Percentiles rank a stretch among this genome's conserved stretches.
Conservation (phyloP, 352 stramenopile species). For the Peronospora tabacina region DNA sequence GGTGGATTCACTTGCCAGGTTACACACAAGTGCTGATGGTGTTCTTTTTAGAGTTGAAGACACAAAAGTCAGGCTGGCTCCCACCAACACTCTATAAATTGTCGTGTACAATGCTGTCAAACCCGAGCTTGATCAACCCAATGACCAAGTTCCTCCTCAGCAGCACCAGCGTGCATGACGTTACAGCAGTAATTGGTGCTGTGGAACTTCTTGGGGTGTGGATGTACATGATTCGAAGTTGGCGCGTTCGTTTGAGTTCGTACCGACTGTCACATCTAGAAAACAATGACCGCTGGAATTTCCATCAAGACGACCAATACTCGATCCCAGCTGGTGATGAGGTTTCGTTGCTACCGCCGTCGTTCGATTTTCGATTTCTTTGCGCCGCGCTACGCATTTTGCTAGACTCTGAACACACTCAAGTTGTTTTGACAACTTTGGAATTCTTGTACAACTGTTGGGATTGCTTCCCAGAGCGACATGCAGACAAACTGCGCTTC, state of each 20-base stretch:
- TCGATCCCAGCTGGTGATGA: slow-evolving; percentile 83
- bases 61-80: slow-evolving; percentile 81
- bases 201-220: slow-evolving; percentile 84
- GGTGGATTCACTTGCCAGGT: slow-evolving; percentile 74
- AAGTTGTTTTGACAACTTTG: slow-evolving; percentile 80
- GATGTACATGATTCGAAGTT: slow-evolving; percentile 91
- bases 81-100: slow-evolving; percentile 84
- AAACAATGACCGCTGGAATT: slow-evolving; percentile 88
- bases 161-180: slow-evolving; percentile 82
- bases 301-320: slow-evolving; percentile 86
- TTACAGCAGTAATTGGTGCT: slow-evolving; percentile 78
- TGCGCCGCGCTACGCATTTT: slow-evolving; percentile 75
- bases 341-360: slow-evolving; percentile 75
- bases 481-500: slow-evolving; percentile 81
- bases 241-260: slow-evolving; percentile 76
- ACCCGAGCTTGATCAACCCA: slow-evolving; percentile 82
- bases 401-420: slow-evolving; percentile 75
- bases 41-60: slow-evolving; percentile 86
- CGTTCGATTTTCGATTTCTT: slow-evolving; percentile 84
- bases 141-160: slow-evolving; percentile 87
- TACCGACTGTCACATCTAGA: slow-evolving; percentile 84
- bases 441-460: slow-evolving; percentile 88
- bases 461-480: slow-evolving; percentile 84
- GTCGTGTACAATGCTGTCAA: slow-evolving; percentile 86
- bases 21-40: slow-evolving; percentile 86